These are phyloP conservation scores for Candida yuanshanica DNA, from an alignment of 805 yeast species.

Conservation along the genomic window DNA sequence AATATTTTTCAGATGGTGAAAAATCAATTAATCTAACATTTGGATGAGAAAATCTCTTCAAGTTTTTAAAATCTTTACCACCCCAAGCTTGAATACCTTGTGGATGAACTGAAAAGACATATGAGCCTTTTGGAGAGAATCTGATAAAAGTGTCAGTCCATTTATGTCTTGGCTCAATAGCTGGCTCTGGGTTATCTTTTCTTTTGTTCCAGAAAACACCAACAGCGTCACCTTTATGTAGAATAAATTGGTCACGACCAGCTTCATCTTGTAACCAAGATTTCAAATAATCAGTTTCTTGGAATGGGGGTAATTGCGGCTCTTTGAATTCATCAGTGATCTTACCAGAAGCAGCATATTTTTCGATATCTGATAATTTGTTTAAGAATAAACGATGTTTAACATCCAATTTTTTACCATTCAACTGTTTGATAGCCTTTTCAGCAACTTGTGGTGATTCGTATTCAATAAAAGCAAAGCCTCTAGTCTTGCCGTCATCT, in stretches of 20 bases:
- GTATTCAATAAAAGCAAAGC: constrained; percentile 81
- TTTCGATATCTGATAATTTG: constrained; percentile 76
- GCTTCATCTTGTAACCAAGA: constrained; percentile 87
- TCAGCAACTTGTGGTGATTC: constrained; percentile 61
- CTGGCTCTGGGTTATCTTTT: constrained; percentile 66
- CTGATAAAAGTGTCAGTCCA: constrained; percentile 87
- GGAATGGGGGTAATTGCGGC: constrained; percentile 68
- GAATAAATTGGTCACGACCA: constrained; percentile 85
- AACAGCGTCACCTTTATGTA: constrained; percentile 75
- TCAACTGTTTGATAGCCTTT: constrained; percentile 71
- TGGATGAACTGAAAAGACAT: constrained; percentile 79
- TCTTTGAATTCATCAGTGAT: constrained; percentile 58
- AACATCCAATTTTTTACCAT: constrained; percentile 88
- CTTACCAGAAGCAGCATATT: constrained; percentile 60
- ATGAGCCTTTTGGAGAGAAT: constrained; percentile 93
- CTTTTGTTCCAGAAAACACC: constrained; percentile 85
- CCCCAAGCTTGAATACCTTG: constrained; percentile 98
- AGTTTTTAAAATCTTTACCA: constrained; percentile 68
- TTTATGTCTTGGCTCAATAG: constrained; percentile 69
- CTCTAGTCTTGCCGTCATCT: constrained; percentile 74
- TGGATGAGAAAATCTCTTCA: constrained; percentile 79
- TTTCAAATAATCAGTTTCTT: constrained; percentile 73
- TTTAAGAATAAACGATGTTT: constrained; percentile 87
- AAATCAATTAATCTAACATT: constrained; percentile 86
- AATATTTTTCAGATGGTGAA: constrained; percentile 85